Percentiles rank a stretch among this genome's conserved stretches.
Conservation (phyloP, 352 stramenopile species). For the Phytophthora rubi region DNA sequence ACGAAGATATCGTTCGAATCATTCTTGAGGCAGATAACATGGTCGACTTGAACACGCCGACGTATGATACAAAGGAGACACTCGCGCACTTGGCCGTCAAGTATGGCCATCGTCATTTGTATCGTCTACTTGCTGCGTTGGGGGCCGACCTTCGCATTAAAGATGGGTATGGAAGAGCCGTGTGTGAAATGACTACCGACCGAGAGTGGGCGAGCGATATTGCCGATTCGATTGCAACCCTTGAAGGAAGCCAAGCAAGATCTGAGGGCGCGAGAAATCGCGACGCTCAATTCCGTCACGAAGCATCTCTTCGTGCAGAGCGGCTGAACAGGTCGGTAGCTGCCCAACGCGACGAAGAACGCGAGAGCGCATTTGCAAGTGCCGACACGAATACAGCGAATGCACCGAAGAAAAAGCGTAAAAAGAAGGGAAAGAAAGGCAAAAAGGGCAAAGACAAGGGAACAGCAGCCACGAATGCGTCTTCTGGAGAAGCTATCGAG, state of each 20-base stretch:
- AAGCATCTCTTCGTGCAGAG: not conserved
- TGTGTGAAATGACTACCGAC: constrained; percentile 21
- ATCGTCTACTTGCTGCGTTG: constrained; percentile 12
- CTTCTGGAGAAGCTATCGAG: not conserved
- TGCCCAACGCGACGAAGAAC: constrained; percentile 1
- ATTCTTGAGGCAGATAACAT: constrained; percentile 36
- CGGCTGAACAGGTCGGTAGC: constrained; percentile 1
- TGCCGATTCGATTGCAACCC: constrained; percentile 2
- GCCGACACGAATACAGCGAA: not conserved
- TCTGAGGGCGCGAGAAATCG: not conserved
- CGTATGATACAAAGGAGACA: constrained; percentile 32
- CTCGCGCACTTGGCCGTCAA: constrained; percentile 35
- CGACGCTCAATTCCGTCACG: not conserved
- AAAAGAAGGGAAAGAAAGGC: constrained; percentile 43
- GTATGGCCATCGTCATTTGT: constrained; percentile 18
- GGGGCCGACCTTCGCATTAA: constrained; percentile 24
- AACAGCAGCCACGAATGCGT: not conserved
- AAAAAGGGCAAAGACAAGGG: constrained; percentile 30
- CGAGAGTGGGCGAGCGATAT: constrained; percentile 14
- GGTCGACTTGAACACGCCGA: constrained; percentile 32
- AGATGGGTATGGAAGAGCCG: constrained; percentile 8
- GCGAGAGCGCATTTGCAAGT: constrained; percentile 7
- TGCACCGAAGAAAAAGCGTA: constrained; percentile 8
- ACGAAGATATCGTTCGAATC: constrained; percentile 29
- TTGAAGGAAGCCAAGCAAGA: not conserved